These are phyloP conservation scores for Fusarium equiseti DNA, from an alignment of 2,329 filamentous ascomycete genomes.

Conservation along the genomic window DNA sequence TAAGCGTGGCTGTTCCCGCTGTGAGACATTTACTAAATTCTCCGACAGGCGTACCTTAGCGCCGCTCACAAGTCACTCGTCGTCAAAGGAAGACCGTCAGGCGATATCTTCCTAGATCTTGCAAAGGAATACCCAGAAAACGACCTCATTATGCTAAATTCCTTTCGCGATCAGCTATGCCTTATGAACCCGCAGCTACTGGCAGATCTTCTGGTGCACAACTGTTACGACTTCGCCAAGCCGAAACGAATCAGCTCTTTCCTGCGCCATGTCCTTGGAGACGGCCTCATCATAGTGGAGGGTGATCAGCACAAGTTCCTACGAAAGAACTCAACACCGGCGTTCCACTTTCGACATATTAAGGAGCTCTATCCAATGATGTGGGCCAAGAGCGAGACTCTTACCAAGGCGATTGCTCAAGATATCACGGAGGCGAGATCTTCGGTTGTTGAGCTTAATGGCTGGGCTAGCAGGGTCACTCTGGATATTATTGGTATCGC, in stretches of 20 bases:
- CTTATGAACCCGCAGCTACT: conserved; percentile 43
- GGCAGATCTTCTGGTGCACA: conserved; percentile 46
- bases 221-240: conserved; percentile 67
- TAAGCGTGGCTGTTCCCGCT: neutral
- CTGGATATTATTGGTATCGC: conserved; percentile 72
- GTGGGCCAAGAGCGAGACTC: conserved; percentile 66
- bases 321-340: conserved; percentile 75
- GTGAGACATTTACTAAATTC: neutral
- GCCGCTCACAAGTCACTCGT: conserved; percentile 30
- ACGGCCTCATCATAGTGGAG: conserved; percentile 73
- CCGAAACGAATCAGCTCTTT: conserved; percentile 60
- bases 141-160: conserved; percentile 41
- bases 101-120: conserved; percentile 45
- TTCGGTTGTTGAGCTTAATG: conserved; percentile 53
- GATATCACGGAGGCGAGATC: conserved; percentile 46
- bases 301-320: conserved; percentile 78
- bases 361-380: conserved; percentile 78
- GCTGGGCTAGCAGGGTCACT: conserved; percentile 66
- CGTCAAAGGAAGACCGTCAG: conserved; percentile 40
- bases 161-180: conserved; percentile 32
- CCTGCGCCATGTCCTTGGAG: conserved; percentile 65
- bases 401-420: conserved; percentile 57
- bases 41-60: conserved; percentile 34
- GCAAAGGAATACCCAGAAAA: conserved; percentile 43
- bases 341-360: conserved; percentile 76